Conservation (phyloP, 2,329 filamentous ascomycete species). For the Camillea tinctor region DNA sequence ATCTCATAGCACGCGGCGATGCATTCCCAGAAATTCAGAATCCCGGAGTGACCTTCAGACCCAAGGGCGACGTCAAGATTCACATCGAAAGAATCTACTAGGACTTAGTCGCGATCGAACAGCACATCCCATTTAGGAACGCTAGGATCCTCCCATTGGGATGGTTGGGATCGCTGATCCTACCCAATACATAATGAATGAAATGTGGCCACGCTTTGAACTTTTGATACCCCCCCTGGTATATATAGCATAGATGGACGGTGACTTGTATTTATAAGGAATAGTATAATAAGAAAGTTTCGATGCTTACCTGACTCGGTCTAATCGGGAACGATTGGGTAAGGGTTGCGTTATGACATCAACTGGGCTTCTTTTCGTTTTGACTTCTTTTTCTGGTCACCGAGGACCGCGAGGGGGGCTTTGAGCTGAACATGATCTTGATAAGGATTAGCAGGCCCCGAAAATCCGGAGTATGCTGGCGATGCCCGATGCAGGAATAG, state of each 20-base stretch:
- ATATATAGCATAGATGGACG: not conserved
- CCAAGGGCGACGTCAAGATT: not conserved
- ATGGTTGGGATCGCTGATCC: not conserved
- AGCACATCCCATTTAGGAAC: not conserved
- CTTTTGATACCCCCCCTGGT: not conserved
- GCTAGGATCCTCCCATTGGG: not conserved
- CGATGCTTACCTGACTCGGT: not conserved
- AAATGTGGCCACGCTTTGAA: not conserved
- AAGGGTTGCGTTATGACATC: not conserved
- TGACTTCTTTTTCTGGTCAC: not conserved
- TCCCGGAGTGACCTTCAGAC: slow-evolving; percentile 12
- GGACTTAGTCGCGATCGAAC: not conserved
- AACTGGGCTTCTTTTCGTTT: not conserved
- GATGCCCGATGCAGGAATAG: not conserved
- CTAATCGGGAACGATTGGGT: not conserved
- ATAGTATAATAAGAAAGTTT: not conserved
- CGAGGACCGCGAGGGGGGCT: not conserved
- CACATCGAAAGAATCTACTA: not conserved
- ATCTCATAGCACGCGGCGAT: slow-evolving; percentile 5
- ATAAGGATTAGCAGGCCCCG: not conserved
- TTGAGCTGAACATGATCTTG: not conserved
- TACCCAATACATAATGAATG: not conserved
- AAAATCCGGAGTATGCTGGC: not conserved
- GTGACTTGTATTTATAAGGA: not conserved
- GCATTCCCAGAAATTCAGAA: slow-evolving; percentile 9